Evolutionary conservation across 768 basidiomycete genomes (phyloP), one percentile per base, ranked within the genome.

Genomic region (Leccinum broughii): DNA sequence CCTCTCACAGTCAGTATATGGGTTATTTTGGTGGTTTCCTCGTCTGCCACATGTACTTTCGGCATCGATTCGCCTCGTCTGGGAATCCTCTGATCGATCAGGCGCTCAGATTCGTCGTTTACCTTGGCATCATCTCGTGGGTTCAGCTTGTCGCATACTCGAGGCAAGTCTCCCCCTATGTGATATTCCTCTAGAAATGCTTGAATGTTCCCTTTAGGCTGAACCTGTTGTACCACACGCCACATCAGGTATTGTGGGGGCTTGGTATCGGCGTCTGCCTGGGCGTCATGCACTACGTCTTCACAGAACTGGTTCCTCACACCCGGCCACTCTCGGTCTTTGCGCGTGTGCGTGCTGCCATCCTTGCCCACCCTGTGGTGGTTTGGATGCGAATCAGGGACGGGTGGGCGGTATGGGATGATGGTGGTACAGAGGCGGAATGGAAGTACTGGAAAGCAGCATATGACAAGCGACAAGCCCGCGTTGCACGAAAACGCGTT

Each of bases 1-100:
- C 92, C 1, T 92, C 90, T 14, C 92, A 94, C 68, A 91, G 90
- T 72, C 92, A 94, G 73, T 92, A 88, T 71, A 93, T 94, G 92
- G 92, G 85, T 15, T 94, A 90, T 74, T 93, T 94, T 64, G 80
- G 87, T 6, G 79, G 90, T 0, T 94, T 93, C 72, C 72, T 93
- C 49, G 68, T 86, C 48, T 85, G 88, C 68, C 92, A 94, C 74
- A 68, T 93, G 53, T 82, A 81, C 63, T 86, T 85, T 63, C 83
- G 85, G 37, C 90, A 93, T 66, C 80, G 81, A 3, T 91, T 90
- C 64, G 58, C 77, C 2, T 73, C 83, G 3, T 84, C 82, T 2
- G 88, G 88, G 7, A 78, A 57, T 28, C 55, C 59, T 10, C 17
- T 82, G 11, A 61, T 91, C 8, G 89, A 93, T 68, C 63, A 61